These are phyloP conservation scores for Hericium coralloides DNA, from an alignment of 768 basidiomycete species.

Conservation along the genomic window DNA sequence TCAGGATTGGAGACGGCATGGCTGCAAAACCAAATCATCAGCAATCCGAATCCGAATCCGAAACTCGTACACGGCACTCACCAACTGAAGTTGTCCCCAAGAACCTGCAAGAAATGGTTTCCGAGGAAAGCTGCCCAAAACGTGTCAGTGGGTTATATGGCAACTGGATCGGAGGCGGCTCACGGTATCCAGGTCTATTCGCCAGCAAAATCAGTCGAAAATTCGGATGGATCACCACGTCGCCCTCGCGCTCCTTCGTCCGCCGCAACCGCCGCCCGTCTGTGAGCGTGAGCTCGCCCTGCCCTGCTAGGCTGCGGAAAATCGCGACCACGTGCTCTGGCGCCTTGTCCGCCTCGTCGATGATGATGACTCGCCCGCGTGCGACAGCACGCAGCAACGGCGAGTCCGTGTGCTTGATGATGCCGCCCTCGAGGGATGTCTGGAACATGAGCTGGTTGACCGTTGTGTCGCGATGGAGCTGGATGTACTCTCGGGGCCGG, in stretches of 20 bases:
- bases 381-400: conserved; percentile 56
- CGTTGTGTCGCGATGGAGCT: conserved; percentile 62
- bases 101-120: conserved; percentile 64
- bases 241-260: conserved; percentile 35
- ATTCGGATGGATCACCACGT: conserved; percentile 53
- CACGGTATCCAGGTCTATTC: conserved; percentile 64
- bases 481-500: conserved; percentile 60
- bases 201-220: conserved; percentile 58
- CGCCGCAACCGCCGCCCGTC: conserved; percentile 52
- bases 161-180: conserved; percentile 12
- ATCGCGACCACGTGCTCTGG: conserved; percentile 67
- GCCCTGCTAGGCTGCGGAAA: conserved; percentile 59
- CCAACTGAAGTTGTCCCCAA: conserved; percentile 59
- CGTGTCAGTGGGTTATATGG: not conserved
- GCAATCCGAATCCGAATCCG: not conserved
- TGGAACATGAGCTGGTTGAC: conserved; percentile 66
- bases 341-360: conserved; percentile 68
- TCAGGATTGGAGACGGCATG: conserved; percentile 64
- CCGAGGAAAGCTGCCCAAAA: conserved; percentile 51
- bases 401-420: conserved; percentile 54
- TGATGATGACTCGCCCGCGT: conserved; percentile 54
- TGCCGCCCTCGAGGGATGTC: conserved; percentile 47
- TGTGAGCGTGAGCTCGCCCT: conserved; percentile 53
- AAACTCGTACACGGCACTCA: conserved; percentile 1
- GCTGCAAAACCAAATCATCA: conserved; percentile 13